phyloP scores from a whole-genome alignment of 2,329 filamentous ascomycete species.

The Botrytis elliptica region DNA sequence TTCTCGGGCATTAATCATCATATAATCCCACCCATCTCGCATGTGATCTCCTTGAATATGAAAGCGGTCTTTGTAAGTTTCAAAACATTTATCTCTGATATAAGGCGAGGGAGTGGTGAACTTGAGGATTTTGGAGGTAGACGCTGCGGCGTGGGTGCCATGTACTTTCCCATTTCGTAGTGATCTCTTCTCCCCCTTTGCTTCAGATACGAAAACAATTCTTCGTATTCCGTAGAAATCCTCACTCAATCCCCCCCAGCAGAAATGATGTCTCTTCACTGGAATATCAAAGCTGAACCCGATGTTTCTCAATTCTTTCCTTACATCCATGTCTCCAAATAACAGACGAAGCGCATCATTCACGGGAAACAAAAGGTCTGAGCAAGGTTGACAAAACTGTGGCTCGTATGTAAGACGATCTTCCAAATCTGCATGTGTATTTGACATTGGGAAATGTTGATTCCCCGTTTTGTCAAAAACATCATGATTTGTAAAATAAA shows the following conservation, averaged over 20 bases:
- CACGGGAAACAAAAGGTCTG: neutral
- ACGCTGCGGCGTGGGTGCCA: neutral
- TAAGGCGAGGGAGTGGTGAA: neutral
- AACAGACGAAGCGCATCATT: neutral
- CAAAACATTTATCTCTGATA: neutral
- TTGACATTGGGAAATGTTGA: neutral
- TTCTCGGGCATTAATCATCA: neutral
- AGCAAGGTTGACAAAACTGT: neutral
- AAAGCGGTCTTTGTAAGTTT: neutral
- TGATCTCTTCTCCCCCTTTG: too few species aligned
- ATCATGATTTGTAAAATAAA: neutral
- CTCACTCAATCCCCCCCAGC: neutral
- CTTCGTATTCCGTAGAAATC: neutral
- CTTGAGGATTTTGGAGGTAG: neutral
- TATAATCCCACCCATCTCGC: neutral
- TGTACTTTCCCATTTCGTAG: neutral
- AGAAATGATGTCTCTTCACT: neutral
- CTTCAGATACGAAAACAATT: neutral
- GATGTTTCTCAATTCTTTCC: neutral
- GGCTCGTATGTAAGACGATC: too few species aligned
- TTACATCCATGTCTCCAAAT: neutral
- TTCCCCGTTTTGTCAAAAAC: neutral
- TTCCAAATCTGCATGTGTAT: neutral
- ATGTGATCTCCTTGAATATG: rapidly evolving
- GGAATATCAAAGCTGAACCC: neutral